Conservation (phyloP, 2,329 filamentous ascomycete species). For the Cadophora gregata region DNA sequence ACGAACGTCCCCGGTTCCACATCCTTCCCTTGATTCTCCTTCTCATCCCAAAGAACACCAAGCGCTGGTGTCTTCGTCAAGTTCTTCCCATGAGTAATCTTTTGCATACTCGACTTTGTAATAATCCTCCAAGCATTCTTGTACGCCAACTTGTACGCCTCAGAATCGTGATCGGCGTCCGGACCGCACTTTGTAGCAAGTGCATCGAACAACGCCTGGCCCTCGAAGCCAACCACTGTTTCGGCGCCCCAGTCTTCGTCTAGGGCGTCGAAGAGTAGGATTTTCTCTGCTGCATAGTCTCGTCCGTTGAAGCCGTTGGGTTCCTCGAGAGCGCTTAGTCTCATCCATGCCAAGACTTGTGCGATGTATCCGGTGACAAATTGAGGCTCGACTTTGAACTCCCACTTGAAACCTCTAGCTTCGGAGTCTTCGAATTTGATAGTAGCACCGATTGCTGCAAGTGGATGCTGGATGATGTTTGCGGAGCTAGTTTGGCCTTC, state of each 20-base stretch:
- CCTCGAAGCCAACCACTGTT: slow-evolving; percentile 43
- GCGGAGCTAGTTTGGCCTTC: slow-evolving; percentile 42
- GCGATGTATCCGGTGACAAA: slow-evolving; percentile 39
- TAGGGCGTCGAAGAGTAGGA: slow-evolving; percentile 44
- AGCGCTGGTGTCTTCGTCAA: slow-evolving; percentile 42
- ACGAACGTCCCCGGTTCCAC: slow-evolving; percentile 43
- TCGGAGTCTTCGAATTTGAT: slow-evolving; percentile 32
- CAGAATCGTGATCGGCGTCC: slow-evolving; percentile 36
- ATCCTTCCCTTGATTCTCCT: slow-evolving; percentile 44
- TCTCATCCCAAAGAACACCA: slow-evolving; percentile 45
- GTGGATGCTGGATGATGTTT: slow-evolving; percentile 45
- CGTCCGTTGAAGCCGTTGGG: slow-evolving; percentile 46
- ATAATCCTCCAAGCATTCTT: slow-evolving; percentile 43
- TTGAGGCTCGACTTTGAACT: slow-evolving; percentile 12
- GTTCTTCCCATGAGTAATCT: slow-evolving; percentile 44
- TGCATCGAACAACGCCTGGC: slow-evolving; percentile 44
- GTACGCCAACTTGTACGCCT: slow-evolving; percentile 42
- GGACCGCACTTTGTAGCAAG: slow-evolving; percentile 37
- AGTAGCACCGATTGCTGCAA: slow-evolving; percentile 38
- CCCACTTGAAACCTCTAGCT: slow-evolving; percentile 17
- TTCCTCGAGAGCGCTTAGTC: slow-evolving; percentile 47
- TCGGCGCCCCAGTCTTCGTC: slow-evolving; percentile 43
- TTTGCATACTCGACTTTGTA: slow-evolving; percentile 45
- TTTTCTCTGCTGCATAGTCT: slow-evolving; percentile 45
- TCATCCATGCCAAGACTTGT: slow-evolving; percentile 42